Conservation (phyloP, 441 rosid species). For the Jatropha multifida region DNA sequence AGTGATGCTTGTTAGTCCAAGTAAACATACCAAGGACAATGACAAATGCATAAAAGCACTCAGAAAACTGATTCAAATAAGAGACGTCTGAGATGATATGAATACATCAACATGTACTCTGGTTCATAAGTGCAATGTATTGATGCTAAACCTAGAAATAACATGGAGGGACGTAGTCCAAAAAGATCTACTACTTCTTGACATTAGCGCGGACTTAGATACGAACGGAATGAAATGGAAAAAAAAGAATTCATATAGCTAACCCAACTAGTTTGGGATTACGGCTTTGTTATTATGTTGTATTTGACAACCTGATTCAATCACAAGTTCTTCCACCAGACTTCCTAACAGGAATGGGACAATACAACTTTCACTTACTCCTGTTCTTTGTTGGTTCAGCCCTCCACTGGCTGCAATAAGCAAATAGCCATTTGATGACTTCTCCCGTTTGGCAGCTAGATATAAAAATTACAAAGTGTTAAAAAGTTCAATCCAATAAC, state of each 20-base stretch:
- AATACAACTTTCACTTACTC: constrained; percentile 59
- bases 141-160: too few species aligned
- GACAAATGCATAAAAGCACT: not conserved
- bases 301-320: constrained; percentile 7
- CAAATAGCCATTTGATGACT: constrained; percentile 82
- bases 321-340: constrained; percentile 17
- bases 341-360: not conserved
- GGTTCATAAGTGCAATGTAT: too few species aligned
- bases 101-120: too few species aligned
- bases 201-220: too few species aligned
- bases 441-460: constrained; percentile 65
- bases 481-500: constrained; percentile 13
- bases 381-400: constrained; percentile 96
- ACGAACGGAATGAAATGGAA: too few species aligned
- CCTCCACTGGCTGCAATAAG: constrained; percentile 98
- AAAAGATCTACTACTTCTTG: too few species aligned
- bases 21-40: not conserved
- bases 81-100: too few species aligned
- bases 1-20: constrained; percentile 12
- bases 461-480: constrained; percentile 19
- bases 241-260: too few species aligned
- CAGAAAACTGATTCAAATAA: too few species aligned
- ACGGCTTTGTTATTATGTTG: not conserved
- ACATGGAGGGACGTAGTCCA: too few species aligned
- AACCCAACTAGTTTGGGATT: too few species aligned